Base-by-base conservation (phyloP, 768 basidiomycete genomes). In the Rossbeevera mucosa region DNA sequence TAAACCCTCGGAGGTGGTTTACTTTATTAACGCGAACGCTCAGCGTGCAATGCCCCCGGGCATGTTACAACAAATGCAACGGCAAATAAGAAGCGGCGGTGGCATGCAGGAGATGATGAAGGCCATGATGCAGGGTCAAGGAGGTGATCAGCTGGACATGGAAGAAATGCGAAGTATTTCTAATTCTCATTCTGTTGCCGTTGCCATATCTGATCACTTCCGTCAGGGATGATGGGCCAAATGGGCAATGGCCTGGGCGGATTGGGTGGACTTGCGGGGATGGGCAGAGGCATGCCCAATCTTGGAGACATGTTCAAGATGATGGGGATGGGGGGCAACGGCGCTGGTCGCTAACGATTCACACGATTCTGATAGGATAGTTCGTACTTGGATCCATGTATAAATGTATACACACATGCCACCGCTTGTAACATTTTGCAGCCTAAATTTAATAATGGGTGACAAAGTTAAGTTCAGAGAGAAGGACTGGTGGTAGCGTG, bases 51-150 rank as follows among this genome's bases (percentile, higher is more conserved):
- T 97, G 81, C 95, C 95, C 1, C 91, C 95, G 5, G 95, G 94
- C 26, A 89, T 95, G 87, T 71, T 97, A 56, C 90, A 93, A 64
- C 88, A 98, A 65, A 86, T 97, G 85, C 92, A 91, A 64, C 76
- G 83, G 47, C 86, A 90, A 63, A 73, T 90, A 65, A 76, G 86
- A 51, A 71, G 84, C 50, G 90, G 89, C 8, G 91, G 92, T 20
- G 91, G 91, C 42, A 88, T 96, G 84, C 90, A 94, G 68, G 93
- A 95, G 62, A 95, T 95, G 92, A 93, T 95, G 93, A 90, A 88
- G 66, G 86, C 88, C 24, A 94, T 97, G 91, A 94, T 96, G 89
- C 91, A 93, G 61, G 90, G 92, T 9, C 85, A 90, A 60, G 91
- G 89, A 49, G 90, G 90, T 11, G 94, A 94, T 62, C 84, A 92